phyloP scores from a whole-genome alignment of 768 basidiomycete genomes.

The Kwoniella sp. region DNA sequence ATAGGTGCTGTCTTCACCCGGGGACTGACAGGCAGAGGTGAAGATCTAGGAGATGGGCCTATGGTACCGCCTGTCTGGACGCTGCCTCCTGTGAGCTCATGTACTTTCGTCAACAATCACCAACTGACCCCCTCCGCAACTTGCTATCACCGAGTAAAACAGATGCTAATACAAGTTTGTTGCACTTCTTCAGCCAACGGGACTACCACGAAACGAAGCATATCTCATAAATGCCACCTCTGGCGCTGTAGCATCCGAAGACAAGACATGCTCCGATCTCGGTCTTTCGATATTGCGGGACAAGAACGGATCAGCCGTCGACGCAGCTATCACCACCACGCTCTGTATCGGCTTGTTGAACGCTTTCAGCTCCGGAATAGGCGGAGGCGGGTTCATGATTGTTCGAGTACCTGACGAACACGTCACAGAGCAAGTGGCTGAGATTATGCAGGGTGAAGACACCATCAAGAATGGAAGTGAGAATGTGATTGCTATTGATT shows the following conservation, averaged over 20 bases:
- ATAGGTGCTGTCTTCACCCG: slow-evolving; percentile 20
- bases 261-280: slow-evolving; percentile 78
- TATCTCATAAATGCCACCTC: slow-evolving; percentile 67
- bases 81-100: slow-evolving; percentile 38
- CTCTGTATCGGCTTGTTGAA: slow-evolving; percentile 72
- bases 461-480: slow-evolving; percentile 16
- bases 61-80: slow-evolving; percentile 48
- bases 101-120: too few species aligned
- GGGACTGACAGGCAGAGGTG: slow-evolving; percentile 10
- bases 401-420: slow-evolving; percentile 31
- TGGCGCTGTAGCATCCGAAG: slow-evolving; percentile 90
- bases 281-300: slow-evolving; percentile 72
- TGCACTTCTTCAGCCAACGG: slow-evolving; percentile 41
- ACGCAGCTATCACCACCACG: slow-evolving; percentile 77
- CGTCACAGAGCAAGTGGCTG: slow-evolving; percentile 58
- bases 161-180: too few species aligned
- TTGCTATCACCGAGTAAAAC: too few species aligned
- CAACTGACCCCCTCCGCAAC: too few species aligned
- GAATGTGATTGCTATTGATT: slow-evolving; percentile 65
- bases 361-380: slow-evolving; percentile 73
- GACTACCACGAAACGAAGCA: slow-evolving; percentile 61
- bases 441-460: neutral
- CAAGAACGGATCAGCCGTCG: slow-evolving; percentile 86
- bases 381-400: slow-evolving; percentile 56
- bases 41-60: slow-evolving; percentile 27